Evolutionary conservation across 768 basidiomycete species (phyloP), one percentile per base, ranked within the genome.

Genomic region (Suillus tomentosus): DNA sequence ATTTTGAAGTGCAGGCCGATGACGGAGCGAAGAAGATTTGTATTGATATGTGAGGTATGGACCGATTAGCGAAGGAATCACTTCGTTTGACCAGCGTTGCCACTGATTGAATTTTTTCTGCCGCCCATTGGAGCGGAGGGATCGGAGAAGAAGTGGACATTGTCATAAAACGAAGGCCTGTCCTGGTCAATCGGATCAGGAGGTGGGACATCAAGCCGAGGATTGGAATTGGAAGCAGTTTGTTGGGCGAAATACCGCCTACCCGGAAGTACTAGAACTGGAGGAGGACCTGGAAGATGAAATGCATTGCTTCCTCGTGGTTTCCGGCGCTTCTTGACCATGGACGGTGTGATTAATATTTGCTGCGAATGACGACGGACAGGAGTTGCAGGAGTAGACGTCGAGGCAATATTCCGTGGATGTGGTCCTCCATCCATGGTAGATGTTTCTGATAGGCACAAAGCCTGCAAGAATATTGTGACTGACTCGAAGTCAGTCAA

Each of bases 261-360:
- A 11, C 45, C n/a, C 11, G n/a, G 45, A 47, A 47, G 45, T 47
- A 47, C 45, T 47, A 47, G 45, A n/a, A 47, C 4, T 47, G 45
- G 45, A 47, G 45, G 45, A 47, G 45, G 45, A 22, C 45, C 45
- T 47, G 45, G 45, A 47, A 47, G 45, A 47, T 47, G 45, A 47
- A 47, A 47, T 47, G 45, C 1, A 0, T 13, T 13, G n/a, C 45
- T 47, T 47, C 45, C 45, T 47, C n/a, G 11, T 22, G 45, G 45
- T 47, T 22, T 22, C 45, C 2, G 10, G 10, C 5, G 11, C 45
- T 47, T 47, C 45, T 13, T 47, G 45, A 47, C 45, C 45, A 47
- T 47, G 45, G 45, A 47, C 1, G 11, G 45, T 4, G 45, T 47
- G 11, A 47, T 4, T 47, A 22, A 47, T 10, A 47, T 47, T 47